phyloP scores from a whole-genome alignment of 371 early-diverging fungal species.

The Mortierella sp. region DNA sequence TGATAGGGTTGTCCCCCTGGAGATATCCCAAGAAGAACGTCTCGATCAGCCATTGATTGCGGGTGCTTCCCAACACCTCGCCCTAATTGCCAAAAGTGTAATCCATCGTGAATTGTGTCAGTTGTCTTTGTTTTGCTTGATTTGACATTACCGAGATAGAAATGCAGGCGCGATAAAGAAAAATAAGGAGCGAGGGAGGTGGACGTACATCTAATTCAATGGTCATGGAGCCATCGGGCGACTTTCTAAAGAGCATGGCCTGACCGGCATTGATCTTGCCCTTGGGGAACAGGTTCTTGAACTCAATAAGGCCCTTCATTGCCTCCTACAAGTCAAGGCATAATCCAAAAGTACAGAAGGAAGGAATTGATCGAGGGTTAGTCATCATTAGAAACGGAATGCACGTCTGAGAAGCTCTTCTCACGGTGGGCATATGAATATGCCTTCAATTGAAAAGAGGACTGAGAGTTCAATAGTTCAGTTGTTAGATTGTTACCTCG shows the following conservation, averaged over 20 bases:
- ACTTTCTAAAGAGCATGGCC: slow-evolving; percentile 74
- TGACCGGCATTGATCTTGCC: slow-evolving; percentile 72
- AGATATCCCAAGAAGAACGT: slow-evolving; percentile 77
- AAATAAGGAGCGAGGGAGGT: neutral
- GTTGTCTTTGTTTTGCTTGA: neutral
- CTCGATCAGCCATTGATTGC: slow-evolving; percentile 72
- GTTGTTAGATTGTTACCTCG: slow-evolving; percentile 24
- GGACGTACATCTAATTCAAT: slow-evolving; percentile 69
- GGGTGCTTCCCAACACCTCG: slow-evolving; percentile 64
- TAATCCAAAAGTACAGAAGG: neutral
- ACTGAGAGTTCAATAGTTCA: neutral
- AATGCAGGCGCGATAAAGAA: neutral
- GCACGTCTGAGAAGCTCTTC: no score
- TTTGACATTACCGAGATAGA: neutral
- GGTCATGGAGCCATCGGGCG: slow-evolving; percentile 66
- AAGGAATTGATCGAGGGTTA: neutral
- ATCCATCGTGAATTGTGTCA: neutral
- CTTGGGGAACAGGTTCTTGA: slow-evolving; percentile 73
- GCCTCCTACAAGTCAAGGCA: slow-evolving; percentile 47
- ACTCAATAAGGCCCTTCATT: slow-evolving; percentile 68
- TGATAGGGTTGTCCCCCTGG: slow-evolving; percentile 68
- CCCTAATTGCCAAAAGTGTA: slow-evolving; percentile 58
- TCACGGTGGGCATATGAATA: no score
- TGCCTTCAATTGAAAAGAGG: neutral
- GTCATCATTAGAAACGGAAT: neutral